Evolutionary conservation across 148 eudicot species (phyloP), one percentile per base, ranked within the genome.

Genomic region (Agrostemma githago): DNA sequence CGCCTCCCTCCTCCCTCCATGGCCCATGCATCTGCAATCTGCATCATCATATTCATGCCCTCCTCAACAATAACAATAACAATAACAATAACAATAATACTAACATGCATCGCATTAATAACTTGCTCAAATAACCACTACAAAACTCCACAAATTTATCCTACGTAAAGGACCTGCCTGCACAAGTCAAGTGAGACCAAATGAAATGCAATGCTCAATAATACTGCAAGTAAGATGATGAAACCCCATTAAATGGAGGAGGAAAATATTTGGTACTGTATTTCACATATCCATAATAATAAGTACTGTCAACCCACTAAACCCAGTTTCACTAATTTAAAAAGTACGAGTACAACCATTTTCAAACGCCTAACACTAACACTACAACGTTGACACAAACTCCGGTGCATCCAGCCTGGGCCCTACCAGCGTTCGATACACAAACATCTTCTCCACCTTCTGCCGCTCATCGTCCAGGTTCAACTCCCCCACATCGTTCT

Each of bases 351-450:
- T 62, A 79, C 59, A 69, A 51, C 77, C 74, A 7, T 15, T 41
- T 17, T 20, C 41, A 53, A 16, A 48, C n/a, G 16, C 10, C 57
- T 21, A 41, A 63, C 38, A 26, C 57, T 21, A 41, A 63, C 38
- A 26, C 83, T 87, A 90, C 71, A 90, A 68, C 0, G 92, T 88
- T 90, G 85, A 84, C 53, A 91, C 91, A 69, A 76, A 91, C 11
- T 82, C 87, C 4, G 96, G 96, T 5, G 93, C 96, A 80, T 87
- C 96, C 8, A 61, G 77, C 74, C 93, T 76, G 0, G 87, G 88
- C 76, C 96, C 96, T 43, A 76, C 96, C 72, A 91, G 53, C 5
- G 96, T 83, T 72, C 93, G 92, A 63, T 91, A 91, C 43, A 91
- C 64, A 77, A 83, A 91, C 91, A 91, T 84, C 88, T 86, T 89